Percentiles rank a stretch among this genome's conserved stretches.
Evolutionary conservation across 768 basidiomycete species (phyloP).

Genomic region (Macrocybe gigantea): DNA sequence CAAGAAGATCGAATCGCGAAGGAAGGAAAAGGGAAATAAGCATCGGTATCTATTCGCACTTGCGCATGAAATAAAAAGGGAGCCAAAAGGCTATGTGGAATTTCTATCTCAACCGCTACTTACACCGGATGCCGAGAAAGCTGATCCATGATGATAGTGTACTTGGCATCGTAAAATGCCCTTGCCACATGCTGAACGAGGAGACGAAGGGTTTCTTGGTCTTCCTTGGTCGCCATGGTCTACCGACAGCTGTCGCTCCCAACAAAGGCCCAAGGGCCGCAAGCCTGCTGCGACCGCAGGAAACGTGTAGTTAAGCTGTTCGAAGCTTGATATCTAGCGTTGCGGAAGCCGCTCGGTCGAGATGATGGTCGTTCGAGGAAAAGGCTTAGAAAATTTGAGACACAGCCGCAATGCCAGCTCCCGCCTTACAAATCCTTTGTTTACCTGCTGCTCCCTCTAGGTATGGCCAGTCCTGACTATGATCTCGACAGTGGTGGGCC

Average conservation of each 20-base stretch:
- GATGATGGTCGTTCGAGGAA: too few species aligned
- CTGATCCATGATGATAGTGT: constrained; percentile 89
- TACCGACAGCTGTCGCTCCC: neutral
- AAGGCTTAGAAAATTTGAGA: too few species aligned
- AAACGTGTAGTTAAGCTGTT: too few species aligned
- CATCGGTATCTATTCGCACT: constrained; percentile 4
- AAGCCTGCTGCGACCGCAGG: neutral
- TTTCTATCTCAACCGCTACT: constrained; percentile 41
- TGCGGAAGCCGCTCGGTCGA: too few species aligned
- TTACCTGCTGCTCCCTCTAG: too few species aligned
- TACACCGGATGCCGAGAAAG: constrained; percentile 91
- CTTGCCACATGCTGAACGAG: constrained; percentile 92
- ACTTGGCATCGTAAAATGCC: constrained; percentile 92
- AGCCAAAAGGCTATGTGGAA: constrained; percentile 12
- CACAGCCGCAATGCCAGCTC: too few species aligned
- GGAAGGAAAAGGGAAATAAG: constrained; percentile 15
- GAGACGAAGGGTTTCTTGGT: constrained; percentile 74
- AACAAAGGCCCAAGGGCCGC: neutral
- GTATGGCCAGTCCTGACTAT: too few species aligned
- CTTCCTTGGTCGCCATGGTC: constrained; percentile 65
- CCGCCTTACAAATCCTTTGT: too few species aligned
- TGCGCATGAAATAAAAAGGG: neutral
- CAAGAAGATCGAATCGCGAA: constrained; percentile 8
- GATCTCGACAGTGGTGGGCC: neutral
- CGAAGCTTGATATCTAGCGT: too few species aligned